Evolutionary conservation across 2,329 filamentous ascomycete species (phyloP).

Genomic region (Trichophyton rubrum): DNA sequence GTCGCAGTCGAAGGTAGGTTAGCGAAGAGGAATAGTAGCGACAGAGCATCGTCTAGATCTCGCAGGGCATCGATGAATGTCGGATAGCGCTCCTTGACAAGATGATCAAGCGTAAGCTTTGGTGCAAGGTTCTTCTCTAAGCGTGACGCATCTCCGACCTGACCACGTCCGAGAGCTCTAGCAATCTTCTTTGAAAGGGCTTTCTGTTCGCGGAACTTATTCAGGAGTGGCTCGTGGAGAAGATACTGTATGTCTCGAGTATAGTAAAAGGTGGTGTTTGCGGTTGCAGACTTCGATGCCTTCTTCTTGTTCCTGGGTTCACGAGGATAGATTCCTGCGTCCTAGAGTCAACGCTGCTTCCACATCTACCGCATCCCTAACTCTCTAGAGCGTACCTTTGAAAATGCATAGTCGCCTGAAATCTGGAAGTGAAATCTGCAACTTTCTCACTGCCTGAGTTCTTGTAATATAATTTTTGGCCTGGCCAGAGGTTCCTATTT

Average conservation of each 20-base stretch:
- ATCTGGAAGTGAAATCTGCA: constrained; percentile 92
- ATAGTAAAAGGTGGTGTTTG: constrained; percentile 82
- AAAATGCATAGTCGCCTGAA: constrained; percentile 98
- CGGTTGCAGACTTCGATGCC: constrained; percentile 78
- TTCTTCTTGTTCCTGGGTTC: constrained; percentile 97
- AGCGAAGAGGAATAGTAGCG: constrained; percentile 94
- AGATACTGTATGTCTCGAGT: constrained; percentile 98
- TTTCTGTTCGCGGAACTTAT: constrained; percentile 96
- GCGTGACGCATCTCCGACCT: constrained; percentile 75
- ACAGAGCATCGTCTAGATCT: constrained; percentile 91
- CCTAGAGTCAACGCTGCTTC: background rate
- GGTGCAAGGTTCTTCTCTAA: constrained; percentile 86
- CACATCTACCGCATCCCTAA: background rate
- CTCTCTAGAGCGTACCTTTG: constrained; percentile 50
- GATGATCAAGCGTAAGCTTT: constrained; percentile 83
- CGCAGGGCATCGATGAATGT: constrained; percentile 89
- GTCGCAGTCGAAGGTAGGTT: constrained; percentile 82
- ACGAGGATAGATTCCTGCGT: constrained; percentile 74
- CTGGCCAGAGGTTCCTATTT: constrained; percentile 63
- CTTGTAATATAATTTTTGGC: constrained; percentile 98
- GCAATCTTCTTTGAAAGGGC: constrained; percentile 95
- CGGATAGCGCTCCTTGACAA: constrained; percentile 95
- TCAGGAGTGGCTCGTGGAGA: constrained; percentile 84
- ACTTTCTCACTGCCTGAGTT: constrained; percentile 92
- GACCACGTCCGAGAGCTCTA: constrained; percentile 77